phyloP scores from a whole-genome alignment of 2,329 filamentous ascomycete genomes.

The Ophiocordyceps camponoti-rufipedis region DNA sequence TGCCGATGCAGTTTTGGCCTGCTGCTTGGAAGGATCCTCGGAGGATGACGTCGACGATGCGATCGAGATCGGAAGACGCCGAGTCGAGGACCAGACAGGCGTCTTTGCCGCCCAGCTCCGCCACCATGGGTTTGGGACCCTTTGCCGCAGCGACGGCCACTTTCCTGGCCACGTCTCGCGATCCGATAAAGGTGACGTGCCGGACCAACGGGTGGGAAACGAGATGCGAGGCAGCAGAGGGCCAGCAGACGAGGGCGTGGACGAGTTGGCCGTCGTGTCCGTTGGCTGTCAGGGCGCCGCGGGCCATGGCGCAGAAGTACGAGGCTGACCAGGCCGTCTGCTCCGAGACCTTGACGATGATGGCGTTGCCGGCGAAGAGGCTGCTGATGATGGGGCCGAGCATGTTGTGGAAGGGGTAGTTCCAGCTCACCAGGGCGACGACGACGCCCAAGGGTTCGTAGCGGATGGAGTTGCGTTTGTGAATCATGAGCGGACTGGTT shows the following conservation, averaged over 20 bases:
- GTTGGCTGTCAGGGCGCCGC: conserved; percentile 62
- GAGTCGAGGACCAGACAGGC: conserved; percentile 81
- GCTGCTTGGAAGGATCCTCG: conserved; percentile 88
- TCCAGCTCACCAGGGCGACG: conserved; percentile 88
- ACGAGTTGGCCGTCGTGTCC: conserved; percentile 69
- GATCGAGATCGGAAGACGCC: conserved; percentile 41
- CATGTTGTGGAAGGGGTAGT: conserved; percentile 92
- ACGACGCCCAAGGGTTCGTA: conserved; percentile 93
- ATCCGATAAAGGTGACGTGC: conserved; percentile 94
- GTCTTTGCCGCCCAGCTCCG: conserved; percentile 92
- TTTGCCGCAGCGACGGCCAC: conserved; percentile 78
- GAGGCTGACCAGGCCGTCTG: conserved; percentile 82
- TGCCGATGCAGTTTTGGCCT: conserved; percentile 94
- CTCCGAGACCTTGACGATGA: conserved; percentile 88
- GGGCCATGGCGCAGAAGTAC: conserved; percentile 67
- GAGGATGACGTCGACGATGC: conserved; percentile 68
- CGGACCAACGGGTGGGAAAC: conserved; percentile 71
- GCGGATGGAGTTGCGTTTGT: conserved; percentile 78
- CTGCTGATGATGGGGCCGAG: conserved; percentile 80
- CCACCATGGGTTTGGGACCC: conserved; percentile 68
- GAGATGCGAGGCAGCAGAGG: conserved; percentile 59
- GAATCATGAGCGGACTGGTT: conserved; percentile 84
- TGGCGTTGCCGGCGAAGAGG: conserved; percentile 78
- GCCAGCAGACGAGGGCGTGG: conserved; percentile 78
- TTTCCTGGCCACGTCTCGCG: conserved; percentile 66